Evolutionary conservation across 2,329 filamentous ascomycete genomes (phyloP), one percentile per base, ranked within the genome.

Genomic region (Neoscytalidium dimidiatum): DNA sequence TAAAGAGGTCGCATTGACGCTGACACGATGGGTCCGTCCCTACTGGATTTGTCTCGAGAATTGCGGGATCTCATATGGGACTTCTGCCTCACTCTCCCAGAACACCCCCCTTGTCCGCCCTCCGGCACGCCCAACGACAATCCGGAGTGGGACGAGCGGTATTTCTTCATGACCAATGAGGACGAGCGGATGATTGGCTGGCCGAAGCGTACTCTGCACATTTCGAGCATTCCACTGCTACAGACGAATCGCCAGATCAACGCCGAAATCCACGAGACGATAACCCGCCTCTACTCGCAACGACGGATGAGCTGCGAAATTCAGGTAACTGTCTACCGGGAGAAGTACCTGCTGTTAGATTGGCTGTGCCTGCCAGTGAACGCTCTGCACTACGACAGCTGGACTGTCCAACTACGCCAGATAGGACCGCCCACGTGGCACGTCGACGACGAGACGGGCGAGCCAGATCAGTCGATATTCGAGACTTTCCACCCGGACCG

Each of bases 11-110:
- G 41, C n/a, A 21, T n/a, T 23, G 33, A 35, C 48, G 9, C 26
- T n/a, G n/a, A 14, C 14, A 14, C 26, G 6, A 58, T 58, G 53
- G 53, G 53, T 3, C 46, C 48, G n/a, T 52, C 33, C 23, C 21
- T 63, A 26, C 38, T 63, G 49, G 46, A 43, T 14, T 26, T 63
- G 11, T 52, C 60, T n/a, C 23, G 60, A 21, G 60, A 63, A 46
- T n/a, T 63, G 6, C 60, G 60, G 23, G 60, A 63, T 48, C 19
- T 43, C 17, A 44, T 63, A 28, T 63, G 60, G 60, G 60, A 63
- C 44, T 52, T 17, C 28, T 63, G 60, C 49, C 60, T 63, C 33
- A 53, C 60, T 1, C 43, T 14, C 4, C 60, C 60, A 6, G 33
- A 35, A 2, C 8, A 11, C 8, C 38, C 38, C 21, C 53, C 53